Conservation (phyloP, 164 flowering plant species). For the Vitis riparia region DNA sequence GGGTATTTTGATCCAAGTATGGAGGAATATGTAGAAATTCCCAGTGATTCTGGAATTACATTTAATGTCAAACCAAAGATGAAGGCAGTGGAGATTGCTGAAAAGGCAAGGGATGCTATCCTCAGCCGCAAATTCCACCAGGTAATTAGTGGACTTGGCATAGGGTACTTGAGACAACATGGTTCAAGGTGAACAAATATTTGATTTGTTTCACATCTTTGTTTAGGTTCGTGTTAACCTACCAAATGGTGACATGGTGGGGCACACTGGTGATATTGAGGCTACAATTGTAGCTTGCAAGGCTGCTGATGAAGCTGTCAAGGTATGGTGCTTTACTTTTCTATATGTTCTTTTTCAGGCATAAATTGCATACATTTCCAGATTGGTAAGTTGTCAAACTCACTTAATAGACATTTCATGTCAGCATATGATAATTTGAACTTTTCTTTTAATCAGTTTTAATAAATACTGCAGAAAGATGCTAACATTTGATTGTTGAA, state of each 20-base stretch:
- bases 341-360: background rate
- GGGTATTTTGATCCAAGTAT: slow-evolving; percentile 72
- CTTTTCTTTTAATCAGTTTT: no score
- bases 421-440: no score
- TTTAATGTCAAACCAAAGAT: slow-evolving; percentile 91
- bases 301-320: slow-evolving; percentile 96
- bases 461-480: no score
- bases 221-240: slow-evolving; percentile 75
- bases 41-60: slow-evolving; percentile 89
- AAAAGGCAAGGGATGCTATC: slow-evolving; percentile 92
- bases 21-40: slow-evolving; percentile 98
- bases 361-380: no score
- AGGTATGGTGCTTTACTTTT: slow-evolving; percentile 44
- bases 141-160: slow-evolving; percentile 35
- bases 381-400: no score
- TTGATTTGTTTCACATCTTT: background rate
- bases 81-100: slow-evolving; percentile 95
- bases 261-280: slow-evolving; percentile 93
- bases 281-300: slow-evolving; percentile 91
- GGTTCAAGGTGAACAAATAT: background rate
- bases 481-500: no score
- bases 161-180: background rate
- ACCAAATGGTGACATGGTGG: slow-evolving; percentile 83
- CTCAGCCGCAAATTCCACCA: slow-evolving; percentile 84
- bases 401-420: no score